Conservation (phyloP, 164 flowering plant species). For the Akebia trifoliata region DNA sequence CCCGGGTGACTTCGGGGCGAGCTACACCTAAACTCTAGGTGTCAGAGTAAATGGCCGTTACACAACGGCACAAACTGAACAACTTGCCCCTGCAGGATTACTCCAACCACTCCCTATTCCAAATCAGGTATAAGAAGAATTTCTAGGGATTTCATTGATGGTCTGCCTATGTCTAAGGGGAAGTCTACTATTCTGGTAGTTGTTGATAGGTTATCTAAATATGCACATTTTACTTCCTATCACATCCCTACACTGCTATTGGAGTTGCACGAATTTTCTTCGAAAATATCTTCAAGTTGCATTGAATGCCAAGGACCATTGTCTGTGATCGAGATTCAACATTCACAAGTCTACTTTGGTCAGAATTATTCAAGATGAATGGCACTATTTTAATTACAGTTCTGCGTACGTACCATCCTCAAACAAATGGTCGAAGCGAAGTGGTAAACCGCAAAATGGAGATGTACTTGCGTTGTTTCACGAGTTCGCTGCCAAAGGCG, state of each 20-base stretch:
- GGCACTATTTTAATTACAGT: neutral
- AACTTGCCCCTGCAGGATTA: neutral
- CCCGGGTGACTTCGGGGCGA: too few species aligned
- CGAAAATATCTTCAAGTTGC: constrained; percentile 3
- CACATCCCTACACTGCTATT: neutral
- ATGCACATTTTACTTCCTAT: neutral
- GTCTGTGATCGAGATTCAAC: neutral
- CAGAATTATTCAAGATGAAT: neutral
- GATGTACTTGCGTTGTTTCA: constrained; percentile 3
- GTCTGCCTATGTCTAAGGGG: neutral
- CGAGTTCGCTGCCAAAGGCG: neutral
- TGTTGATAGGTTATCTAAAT: neutral
- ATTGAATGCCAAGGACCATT: constrained; percentile 2
- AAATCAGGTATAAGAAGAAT: neutral
- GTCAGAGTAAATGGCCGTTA: too few species aligned
- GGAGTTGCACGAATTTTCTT: neutral
- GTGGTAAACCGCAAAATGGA: neutral
- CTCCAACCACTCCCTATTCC: neutral
- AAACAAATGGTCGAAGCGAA: neutral
- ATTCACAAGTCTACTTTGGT: constrained; percentile 1
- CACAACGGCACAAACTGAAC: too few species aligned
- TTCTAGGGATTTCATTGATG: neutral
- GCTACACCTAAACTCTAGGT: too few species aligned
- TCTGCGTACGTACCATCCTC: neutral
- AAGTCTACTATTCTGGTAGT: neutral